These are phyloP conservation scores for Narthecium ossifragum DNA, from an alignment of 106 monocot species.

Conservation along the genomic window DNA sequence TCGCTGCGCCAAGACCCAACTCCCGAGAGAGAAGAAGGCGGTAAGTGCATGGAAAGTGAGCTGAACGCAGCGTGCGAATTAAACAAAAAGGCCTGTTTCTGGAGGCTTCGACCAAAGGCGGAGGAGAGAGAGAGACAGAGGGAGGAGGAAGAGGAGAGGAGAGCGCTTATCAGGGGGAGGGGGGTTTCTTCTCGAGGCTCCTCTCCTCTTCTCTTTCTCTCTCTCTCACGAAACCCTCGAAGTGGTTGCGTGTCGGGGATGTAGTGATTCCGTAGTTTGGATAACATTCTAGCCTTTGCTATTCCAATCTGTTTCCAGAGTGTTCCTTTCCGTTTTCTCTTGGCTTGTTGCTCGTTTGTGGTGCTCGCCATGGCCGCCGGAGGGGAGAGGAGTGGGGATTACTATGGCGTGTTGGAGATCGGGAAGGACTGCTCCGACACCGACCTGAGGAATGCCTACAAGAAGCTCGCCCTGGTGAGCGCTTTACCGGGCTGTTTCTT, in stretches of 20 bases:
- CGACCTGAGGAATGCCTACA: slow-evolving; percentile 73
- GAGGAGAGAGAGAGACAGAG: not conserved
- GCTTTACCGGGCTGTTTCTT: not conserved
- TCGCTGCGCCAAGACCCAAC: no score
- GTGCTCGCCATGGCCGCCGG: slow-evolving; percentile 12
- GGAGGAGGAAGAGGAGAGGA: not conserved
- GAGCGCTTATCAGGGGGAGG: no score
- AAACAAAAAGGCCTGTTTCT: not conserved
- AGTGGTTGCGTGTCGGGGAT: not conserved
- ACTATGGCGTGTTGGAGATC: slow-evolving; percentile 77
- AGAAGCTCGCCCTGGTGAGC: slow-evolving; percentile 83
- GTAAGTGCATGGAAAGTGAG: not conserved
- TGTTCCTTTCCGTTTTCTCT: not conserved
- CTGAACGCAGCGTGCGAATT: not conserved
- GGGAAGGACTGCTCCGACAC: slow-evolving; percentile 82
- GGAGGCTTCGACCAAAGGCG: not conserved
- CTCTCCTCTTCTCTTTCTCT: not conserved
- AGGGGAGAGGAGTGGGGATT: slow-evolving; percentile 27
- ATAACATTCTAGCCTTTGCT: no score
- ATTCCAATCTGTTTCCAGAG: not conserved
- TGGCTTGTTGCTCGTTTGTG: not conserved
- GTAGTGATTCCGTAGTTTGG: no score
- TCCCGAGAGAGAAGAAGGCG: not conserved
- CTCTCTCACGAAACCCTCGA: not conserved
- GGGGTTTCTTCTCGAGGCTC: not conserved